Conservation (phyloP, 2,329 filamentous ascomycete species). For the Harringtonia lauricola region DNA sequence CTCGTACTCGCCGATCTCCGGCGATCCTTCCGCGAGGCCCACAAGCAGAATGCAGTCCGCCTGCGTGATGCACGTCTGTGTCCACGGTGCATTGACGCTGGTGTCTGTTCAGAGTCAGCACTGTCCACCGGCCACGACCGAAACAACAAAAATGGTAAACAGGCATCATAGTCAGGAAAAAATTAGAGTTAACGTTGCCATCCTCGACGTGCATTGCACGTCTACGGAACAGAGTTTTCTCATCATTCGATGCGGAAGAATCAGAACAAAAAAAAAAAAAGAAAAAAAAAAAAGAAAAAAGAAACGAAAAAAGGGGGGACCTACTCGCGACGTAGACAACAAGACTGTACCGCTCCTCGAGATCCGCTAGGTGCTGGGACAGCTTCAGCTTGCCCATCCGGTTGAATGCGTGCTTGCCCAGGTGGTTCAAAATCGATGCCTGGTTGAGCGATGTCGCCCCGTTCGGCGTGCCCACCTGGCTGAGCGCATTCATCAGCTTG, state of each 20-base stretch:
- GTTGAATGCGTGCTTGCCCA: conserved; percentile 92
- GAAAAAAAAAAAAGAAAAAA: background rate
- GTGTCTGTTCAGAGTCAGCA: conserved; percentile 51
- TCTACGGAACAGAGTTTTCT: conserved; percentile 38
- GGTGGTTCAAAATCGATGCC: conserved; percentile 83
- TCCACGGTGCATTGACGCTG: conserved; percentile 95
- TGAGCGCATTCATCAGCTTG: conserved; percentile 73
- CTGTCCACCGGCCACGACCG: background rate
- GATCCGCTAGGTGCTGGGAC: conserved; percentile 87
- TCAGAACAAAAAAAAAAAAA: background rate
- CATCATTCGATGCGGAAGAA: conserved; percentile 32
- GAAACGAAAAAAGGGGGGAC: conserved; percentile 15
- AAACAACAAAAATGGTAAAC: background rate
- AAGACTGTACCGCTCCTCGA: conserved; percentile 94
- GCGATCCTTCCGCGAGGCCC: conserved; percentile 79
- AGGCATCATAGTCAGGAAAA: conserved; percentile 45
- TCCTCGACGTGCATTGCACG: conserved; percentile 35
- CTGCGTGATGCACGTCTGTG: conserved; percentile 92
- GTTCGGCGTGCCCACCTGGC: conserved; percentile 80
- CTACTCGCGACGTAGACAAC: conserved; percentile 84
- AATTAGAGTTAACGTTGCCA: conserved; percentile 54
- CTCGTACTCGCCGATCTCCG: conserved; percentile 90
- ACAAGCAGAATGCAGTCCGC: conserved; percentile 93
- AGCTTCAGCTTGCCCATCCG: conserved; percentile 95
- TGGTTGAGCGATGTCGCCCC: conserved; percentile 90